Evolutionary conservation across 345 rosid genomes (phyloP), one percentile per base, ranked within the genome.

Genomic region (Erodium maritimum): DNA sequence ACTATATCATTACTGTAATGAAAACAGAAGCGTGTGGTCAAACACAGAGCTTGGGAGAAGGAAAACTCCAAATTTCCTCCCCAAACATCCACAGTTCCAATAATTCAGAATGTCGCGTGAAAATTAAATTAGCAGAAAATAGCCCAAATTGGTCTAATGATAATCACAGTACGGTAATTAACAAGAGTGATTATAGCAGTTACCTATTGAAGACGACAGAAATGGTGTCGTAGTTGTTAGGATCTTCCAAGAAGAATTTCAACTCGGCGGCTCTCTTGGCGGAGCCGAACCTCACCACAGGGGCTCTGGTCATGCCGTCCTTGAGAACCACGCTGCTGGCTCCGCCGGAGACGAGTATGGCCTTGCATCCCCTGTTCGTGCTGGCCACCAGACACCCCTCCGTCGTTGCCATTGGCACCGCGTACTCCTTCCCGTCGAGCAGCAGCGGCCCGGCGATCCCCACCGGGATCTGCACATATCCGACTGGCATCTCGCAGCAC

Each of bases 401-500:
- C 0, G 80, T 79, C 5, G 80, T 79, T 23, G 80, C 80, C 80
- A 79, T 73, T 0, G 80, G 83, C 7, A 79, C 74, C 0, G 74
- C 56, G 64, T 67, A 75, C 45, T 75, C 76, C 53, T 13, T 54
- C 9, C 65, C 83, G 24, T 79, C 72, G 0, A 75, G 74, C 59
- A 50, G 33, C 25, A 79, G 61, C 4, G 83, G 83, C 3, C 83
- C 83, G 0, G 74, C 76, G 6, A 65, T 62, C 51, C 81, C 81
- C 37, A 77, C 81, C 0, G 81, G 81, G 14, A 77, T 73, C 71
- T 77, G 81, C 23, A 77, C 73, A 23, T 77, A 73, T 42, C 81
- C 81, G 3, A 77, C 61, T 1, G 81, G 75, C 78, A 77, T 73
- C 65, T 77, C 81, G 23, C 81, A 77, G 67, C 81, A 77, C 71